These are phyloP conservation scores for Pseudocercospora cruenta DNA, from an alignment of 2,329 filamentous ascomycete species.

Conservation along the genomic window DNA sequence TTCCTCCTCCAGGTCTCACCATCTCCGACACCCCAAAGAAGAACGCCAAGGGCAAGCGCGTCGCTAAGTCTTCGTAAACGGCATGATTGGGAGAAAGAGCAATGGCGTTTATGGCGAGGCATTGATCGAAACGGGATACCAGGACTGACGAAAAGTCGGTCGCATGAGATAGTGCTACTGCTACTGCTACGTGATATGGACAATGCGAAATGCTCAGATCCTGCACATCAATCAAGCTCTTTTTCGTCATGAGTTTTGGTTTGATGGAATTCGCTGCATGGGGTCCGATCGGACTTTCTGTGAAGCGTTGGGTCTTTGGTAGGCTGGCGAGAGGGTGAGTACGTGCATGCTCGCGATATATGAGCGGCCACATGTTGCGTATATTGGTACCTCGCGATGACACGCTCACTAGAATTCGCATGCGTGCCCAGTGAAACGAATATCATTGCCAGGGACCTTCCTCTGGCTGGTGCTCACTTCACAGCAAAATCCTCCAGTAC, in stretches of 20 bases:
- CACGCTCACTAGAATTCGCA: not conserved
- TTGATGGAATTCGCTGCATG: constrained; percentile 6
- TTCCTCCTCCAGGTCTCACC: constrained; percentile 53
- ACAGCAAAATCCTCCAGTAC: not conserved
- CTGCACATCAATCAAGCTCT: constrained; percentile 5
- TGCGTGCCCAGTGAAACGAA: not conserved
- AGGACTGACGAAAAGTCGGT: not conserved
- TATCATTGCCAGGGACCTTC: not conserved
- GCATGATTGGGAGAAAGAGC: constrained; percentile 9
- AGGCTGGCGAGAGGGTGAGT: not conserved
- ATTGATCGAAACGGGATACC: constrained; percentile 11
- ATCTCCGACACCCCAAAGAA: constrained; percentile 66
- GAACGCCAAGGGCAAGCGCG: constrained; percentile 61
- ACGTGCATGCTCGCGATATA: not conserved
- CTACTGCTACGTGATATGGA: constrained; percentile 4
- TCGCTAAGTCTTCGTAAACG: constrained; percentile 38
- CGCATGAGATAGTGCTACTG: constrained; percentile 6
- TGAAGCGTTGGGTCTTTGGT: not conserved
- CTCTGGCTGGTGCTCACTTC: not conserved
- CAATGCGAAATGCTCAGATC: not conserved
- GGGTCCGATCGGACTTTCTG: constrained; percentile 3
- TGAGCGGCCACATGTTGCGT: not conserved
- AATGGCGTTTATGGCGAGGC: constrained; percentile 19
- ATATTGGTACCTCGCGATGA: not conserved
- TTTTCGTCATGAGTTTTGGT: not conserved